A percentile compares a stretch with the other conserved stretches of the same genome.
These are phyloP conservation scores for Solanum sparsipilum DNA, from an alignment of 257 asterid genomes.

Conservation along the genomic window DNA sequence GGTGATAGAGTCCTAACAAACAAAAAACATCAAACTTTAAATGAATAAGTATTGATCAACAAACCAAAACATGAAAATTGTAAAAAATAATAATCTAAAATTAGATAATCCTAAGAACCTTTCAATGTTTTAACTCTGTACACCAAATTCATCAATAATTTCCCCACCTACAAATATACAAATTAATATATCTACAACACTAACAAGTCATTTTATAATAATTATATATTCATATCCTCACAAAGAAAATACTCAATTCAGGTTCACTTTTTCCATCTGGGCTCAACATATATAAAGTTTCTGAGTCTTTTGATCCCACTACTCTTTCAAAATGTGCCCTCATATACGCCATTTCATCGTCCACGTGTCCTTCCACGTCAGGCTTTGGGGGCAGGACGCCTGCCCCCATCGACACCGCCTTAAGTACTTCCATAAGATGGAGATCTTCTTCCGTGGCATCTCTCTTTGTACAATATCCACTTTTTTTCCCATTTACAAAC, in stretches of 20 bases:
- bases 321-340: conserved; percentile 71
- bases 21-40: neutral
- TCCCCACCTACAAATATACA: neutral
- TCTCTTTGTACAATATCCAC: conserved; percentile 51
- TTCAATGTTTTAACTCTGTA: neutral
- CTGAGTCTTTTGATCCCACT: conserved; percentile 73
- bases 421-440: conserved; percentile 64
- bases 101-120: neutral
- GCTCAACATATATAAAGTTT: conserved; percentile 80
- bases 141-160: neutral
- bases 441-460: conserved; percentile 68
- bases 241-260: conserved; percentile 87
- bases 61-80: neutral
- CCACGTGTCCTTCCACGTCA: conserved; percentile 41
- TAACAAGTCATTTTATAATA: neutral
- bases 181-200: neutral
- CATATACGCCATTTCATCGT: conserved; percentile 66
- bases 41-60: neutral
- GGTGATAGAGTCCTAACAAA: neutral
- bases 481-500: conserved; percentile 77
- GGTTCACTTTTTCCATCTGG: conserved; percentile 80
- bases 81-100: neutral
- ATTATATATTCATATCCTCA: conserved; percentile 29
- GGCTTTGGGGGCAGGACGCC: conserved; percentile 66
- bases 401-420: conserved; percentile 82